These are phyloP conservation scores for Gaeumannomyces tritici DNA, from an alignment of 2,329 filamentous ascomycete genomes.

Conservation along the genomic window DNA sequence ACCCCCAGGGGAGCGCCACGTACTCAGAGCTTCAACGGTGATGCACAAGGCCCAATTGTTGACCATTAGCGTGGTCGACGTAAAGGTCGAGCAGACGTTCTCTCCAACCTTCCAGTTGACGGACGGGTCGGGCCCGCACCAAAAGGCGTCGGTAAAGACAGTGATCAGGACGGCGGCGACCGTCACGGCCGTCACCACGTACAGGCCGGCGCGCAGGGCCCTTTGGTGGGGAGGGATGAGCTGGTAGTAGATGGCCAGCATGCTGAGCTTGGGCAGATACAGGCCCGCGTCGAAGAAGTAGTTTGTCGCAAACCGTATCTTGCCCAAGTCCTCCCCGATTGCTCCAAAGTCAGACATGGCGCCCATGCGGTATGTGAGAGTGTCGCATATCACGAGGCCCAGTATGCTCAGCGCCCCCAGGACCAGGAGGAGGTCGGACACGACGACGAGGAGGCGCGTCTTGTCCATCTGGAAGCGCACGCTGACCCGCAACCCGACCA, in stretches of 20 bases:
- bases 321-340: background rate
- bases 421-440: background rate
- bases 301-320: background rate
- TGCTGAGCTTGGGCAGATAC: background rate
- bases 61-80: background rate
- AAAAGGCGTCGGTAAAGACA: background rate
- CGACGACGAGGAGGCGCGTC: background rate
- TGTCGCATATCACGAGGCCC: background rate
- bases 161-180: background rate
- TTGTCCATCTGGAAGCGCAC: background rate
- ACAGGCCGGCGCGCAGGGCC: background rate
- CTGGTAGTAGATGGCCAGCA: background rate
- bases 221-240: background rate
- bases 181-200: background rate
- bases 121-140: background rate
- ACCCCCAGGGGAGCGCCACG: background rate
- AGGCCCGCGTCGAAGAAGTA: background rate
- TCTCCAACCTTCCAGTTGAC: background rate
- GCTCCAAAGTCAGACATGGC: background rate
- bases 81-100: background rate
- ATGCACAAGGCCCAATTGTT: background rate
- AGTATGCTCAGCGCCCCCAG: background rate
- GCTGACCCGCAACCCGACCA: background rate
- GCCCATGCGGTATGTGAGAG: background rate
- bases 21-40: background rate